A percentile compares a stretch with the other conserved stretches of the same genome.
phyloP scores from a whole-genome alignment of 768 basidiomycete genomes.

The Boletus barrowsii region DNA sequence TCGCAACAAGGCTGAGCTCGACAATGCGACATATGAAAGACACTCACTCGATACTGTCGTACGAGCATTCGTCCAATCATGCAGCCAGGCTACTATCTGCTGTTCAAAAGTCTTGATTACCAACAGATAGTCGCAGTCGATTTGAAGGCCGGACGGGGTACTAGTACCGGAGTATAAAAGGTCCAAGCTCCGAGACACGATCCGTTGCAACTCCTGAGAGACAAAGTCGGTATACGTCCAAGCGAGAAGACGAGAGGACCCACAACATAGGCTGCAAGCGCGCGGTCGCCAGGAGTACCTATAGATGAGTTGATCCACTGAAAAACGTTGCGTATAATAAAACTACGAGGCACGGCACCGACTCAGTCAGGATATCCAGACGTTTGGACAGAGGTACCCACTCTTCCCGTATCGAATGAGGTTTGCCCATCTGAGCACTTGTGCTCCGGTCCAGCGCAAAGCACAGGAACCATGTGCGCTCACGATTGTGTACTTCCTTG shows the following conservation, averaged over 20 bases:
- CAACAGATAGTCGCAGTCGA: constrained; percentile 80
- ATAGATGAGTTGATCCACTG: constrained; percentile 70
- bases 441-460: constrained; percentile 85
- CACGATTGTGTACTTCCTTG: constrained; percentile 87
- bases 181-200: constrained; percentile 85
- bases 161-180: constrained; percentile 82
- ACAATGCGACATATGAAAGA: neutral
- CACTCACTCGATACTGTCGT: constrained; percentile 17
- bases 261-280: constrained; percentile 76
- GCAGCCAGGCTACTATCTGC: constrained; percentile 62
- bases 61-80: constrained; percentile 44
- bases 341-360: constrained; percentile 41
- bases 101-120: constrained; percentile 82
- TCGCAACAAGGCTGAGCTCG: constrained; percentile 1
- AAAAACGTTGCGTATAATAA: constrained; percentile 78
- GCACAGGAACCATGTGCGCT: constrained; percentile 91
- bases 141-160: constrained; percentile 77
- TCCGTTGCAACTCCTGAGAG: constrained; percentile 77
- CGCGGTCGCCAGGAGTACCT: constrained; percentile 62
- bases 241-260: constrained; percentile 20
- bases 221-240: neutral
- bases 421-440: constrained; percentile 97
- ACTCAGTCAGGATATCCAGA: neutral
- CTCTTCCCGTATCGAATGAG: constrained; percentile 91
- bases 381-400: constrained; percentile 39